A percentile compares a stretch with the other conserved stretches of the same genome.
Conservation (phyloP, 495 filamentous ascomycete genomes). For the Aspergillus conjunctus region DNA sequence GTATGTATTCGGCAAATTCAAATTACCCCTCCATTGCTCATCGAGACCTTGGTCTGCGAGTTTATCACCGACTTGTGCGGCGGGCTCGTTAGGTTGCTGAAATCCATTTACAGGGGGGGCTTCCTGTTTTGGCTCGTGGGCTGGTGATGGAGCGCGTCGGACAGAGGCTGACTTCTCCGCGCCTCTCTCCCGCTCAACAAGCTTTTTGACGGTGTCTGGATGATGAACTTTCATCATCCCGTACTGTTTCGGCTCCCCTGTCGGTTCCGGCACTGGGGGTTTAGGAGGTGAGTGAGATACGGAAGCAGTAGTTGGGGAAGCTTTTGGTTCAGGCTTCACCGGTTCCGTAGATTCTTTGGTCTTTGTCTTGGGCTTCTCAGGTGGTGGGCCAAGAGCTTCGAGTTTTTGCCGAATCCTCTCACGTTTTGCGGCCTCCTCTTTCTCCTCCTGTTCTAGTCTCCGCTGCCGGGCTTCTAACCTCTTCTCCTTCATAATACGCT, state of each 20-base stretch:
- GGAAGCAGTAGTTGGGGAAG: slow-evolving; percentile 24
- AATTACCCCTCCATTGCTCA: slow-evolving; percentile 43
- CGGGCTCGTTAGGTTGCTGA: slow-evolving; percentile 25
- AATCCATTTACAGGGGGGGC: slow-evolving; percentile 32
- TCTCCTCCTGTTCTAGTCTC: slow-evolving; percentile 76
- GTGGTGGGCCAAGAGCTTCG: slow-evolving; percentile 70
- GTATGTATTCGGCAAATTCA: slow-evolving; percentile 41
- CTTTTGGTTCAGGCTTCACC: slow-evolving; percentile 31
- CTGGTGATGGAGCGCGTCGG: slow-evolving; percentile 38
- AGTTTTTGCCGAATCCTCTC: slow-evolving; percentile 85
- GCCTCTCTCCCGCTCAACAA: slow-evolving; percentile 41
- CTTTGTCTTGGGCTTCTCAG: slow-evolving; percentile 56
- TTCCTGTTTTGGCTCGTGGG: slow-evolving; percentile 40
- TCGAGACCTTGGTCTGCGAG: slow-evolving; percentile 33
- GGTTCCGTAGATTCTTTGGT: slow-evolving; percentile 38
- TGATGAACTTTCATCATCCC: slow-evolving; percentile 63
- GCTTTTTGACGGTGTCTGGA: slow-evolving; percentile 49
- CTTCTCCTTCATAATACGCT: slow-evolving; percentile 82
- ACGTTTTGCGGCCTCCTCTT: slow-evolving; percentile 73
- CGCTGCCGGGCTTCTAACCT: slow-evolving; percentile 76
- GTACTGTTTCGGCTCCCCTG: slow-evolving; percentile 57
- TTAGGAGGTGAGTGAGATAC: slow-evolving; percentile 52
- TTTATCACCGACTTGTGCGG: slow-evolving; percentile 23
- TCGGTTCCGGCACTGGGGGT: slow-evolving; percentile 54
- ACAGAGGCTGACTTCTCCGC: slow-evolving; percentile 38